Conservation (phyloP, 352 stramenopile species). For the Pythium monospermum region DNA sequence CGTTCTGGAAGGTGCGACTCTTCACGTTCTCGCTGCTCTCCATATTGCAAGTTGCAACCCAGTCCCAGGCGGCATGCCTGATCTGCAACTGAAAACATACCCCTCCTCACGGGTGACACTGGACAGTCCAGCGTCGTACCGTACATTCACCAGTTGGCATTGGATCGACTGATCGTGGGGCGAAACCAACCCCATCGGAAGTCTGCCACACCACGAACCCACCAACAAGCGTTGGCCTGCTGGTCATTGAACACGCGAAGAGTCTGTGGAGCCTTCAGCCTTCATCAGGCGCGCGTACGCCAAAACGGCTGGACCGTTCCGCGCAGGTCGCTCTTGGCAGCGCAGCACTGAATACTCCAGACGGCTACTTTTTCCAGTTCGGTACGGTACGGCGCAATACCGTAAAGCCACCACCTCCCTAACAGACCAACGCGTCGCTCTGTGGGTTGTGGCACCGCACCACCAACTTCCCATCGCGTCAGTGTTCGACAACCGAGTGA, state of each 20-base stretch:
- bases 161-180: conserved; percentile 3
- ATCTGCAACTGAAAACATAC: neutral
- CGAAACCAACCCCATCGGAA: neutral
- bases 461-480: too few relatives aligned
- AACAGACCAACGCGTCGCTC: too few relatives aligned
- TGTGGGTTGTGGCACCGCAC: too few relatives aligned
- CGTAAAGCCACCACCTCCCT: too few relatives aligned
- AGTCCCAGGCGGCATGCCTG: too few relatives aligned
- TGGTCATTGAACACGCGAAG: neutral
- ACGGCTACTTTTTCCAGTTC: too few relatives aligned
- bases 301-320: neutral
- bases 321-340: too few relatives aligned
- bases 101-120: neutral
- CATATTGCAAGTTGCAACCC: conserved; percentile 2
- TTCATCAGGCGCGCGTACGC: conserved; percentile 2
- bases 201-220: neutral
- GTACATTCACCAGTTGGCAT: conserved; percentile 2
- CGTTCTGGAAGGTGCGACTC: neutral
- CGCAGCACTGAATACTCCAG: neutral
- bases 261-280: conserved; percentile 4
- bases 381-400: too few relatives aligned
- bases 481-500: too few relatives aligned
- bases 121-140: neutral
- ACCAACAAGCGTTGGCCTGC: neutral
- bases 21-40: conserved; percentile 1